Evolutionary conservation across 2,329 filamentous ascomycete species (phyloP).

Genomic region (Cryphonectria carpinicola): DNA sequence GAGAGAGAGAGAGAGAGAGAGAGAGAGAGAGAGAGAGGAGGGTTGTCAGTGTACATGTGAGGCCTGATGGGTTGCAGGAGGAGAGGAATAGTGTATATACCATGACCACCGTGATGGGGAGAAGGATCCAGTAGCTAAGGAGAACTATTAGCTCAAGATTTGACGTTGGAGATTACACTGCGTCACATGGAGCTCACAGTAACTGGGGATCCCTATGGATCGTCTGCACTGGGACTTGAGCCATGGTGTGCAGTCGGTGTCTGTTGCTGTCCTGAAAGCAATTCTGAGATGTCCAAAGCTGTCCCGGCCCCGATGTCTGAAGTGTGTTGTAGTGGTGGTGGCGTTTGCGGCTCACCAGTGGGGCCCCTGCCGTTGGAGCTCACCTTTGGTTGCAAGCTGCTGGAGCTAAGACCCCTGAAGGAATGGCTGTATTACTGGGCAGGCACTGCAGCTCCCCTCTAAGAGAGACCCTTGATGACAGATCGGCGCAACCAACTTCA

Average conservation of each 20-base stretch:
- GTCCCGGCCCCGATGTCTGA: slow-evolving; percentile 6
- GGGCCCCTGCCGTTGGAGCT: slow-evolving; percentile 10
- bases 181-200: slow-evolving; percentile 66
- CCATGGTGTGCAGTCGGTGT: slow-evolving; percentile 60
- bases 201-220: slow-evolving; percentile 98
- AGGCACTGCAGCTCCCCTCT: slow-evolving; percentile 2
- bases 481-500: slow-evolving; percentile 13
- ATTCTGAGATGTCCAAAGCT: background rate
- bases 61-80: slow-evolving; percentile 13
- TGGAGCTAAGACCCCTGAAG: slow-evolving; percentile 15
- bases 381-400: background rate
- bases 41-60: background rate
- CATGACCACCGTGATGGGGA: slow-evolving; percentile 98
- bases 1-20: slow-evolving; percentile 52
- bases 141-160: slow-evolving; percentile 28
- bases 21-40: slow-evolving; percentile 58
- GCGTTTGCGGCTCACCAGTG: slow-evolving; percentile 5
- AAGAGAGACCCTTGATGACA: slow-evolving; percentile 7
- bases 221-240: slow-evolving; percentile 84
- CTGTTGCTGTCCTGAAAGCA: background rate
- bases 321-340: slow-evolving; percentile 5
- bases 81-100: slow-evolving; percentile 47
- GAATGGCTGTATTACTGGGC: background rate
- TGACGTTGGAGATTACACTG: slow-evolving; percentile 5
- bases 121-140: slow-evolving; percentile 94